phyloP scores from a whole-genome alignment of 2,329 filamentous ascomycete genomes.

The Clonostachys byssicola region DNA sequence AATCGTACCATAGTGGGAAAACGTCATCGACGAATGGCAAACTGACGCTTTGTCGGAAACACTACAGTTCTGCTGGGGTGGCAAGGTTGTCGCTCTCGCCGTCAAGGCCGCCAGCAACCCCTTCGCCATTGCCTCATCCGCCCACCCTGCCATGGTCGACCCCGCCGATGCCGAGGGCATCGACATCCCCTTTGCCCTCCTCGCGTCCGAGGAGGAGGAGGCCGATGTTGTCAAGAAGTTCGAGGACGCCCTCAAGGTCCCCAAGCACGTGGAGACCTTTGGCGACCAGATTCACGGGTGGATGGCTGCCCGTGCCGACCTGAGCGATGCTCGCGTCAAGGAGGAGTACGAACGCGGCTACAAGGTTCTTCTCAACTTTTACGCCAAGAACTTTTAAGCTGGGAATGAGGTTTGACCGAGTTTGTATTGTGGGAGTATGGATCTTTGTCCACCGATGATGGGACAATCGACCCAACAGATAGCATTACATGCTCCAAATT shows the following conservation, averaged over 20 bases:
- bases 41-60: too few relatives aligned
- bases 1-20: slow-evolving; percentile 1
- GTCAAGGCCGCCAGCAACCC: slow-evolving; percentile 45
- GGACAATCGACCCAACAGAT: too few relatives aligned
- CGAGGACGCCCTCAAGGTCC: slow-evolving; percentile 43
- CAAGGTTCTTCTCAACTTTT: slow-evolving; percentile 54
- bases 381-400: slow-evolving; percentile 41
- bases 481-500: too few relatives aligned
- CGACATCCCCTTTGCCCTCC: slow-evolving; percentile 55
- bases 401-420: too few relatives aligned
- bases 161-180: slow-evolving; percentile 54
- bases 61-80: slow-evolving; percentile 64
- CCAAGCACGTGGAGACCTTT: slow-evolving; percentile 64
- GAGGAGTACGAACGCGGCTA: slow-evolving; percentile 61
- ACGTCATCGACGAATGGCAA: neutral
- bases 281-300: slow-evolving; percentile 66
- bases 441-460: too few relatives aligned
- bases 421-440: too few relatives aligned
- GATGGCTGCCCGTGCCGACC: slow-evolving; percentile 65
- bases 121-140: slow-evolving; percentile 49
- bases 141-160: slow-evolving; percentile 62
- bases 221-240: slow-evolving; percentile 51
- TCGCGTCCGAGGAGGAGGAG: slow-evolving; percentile 64
- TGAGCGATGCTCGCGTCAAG: slow-evolving; percentile 51
- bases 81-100: slow-evolving; percentile 56